These are phyloP conservation scores for Leccinum subgranulosum DNA, from an alignment of 768 basidiomycete genomes.

Conservation along the genomic window DNA sequence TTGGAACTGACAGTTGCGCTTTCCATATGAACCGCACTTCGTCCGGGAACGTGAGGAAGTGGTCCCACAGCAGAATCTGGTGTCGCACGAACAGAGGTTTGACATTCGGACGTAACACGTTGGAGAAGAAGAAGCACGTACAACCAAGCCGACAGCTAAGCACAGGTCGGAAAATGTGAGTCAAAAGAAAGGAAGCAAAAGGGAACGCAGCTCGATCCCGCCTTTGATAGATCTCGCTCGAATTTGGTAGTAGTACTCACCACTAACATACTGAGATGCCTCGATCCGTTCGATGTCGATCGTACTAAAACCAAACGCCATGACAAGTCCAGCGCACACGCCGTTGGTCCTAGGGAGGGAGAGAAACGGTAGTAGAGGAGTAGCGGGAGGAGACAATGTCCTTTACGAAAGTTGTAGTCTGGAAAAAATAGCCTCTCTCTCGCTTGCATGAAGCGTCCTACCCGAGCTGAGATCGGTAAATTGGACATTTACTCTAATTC, in stretches of 20 bases:
- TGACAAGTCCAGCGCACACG: conserved; percentile 1
- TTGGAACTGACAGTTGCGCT: conserved; percentile 26
- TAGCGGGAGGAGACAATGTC: too few species aligned
- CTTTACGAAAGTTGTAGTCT: too few species aligned
- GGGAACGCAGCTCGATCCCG: background rate
- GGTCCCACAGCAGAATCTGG: conserved; percentile 34
- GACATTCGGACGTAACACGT: background rate
- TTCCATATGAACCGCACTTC: conserved; percentile 34
- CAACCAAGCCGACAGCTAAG: conserved; percentile 26
- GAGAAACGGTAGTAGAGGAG: background rate
- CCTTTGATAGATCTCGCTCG: background rate
- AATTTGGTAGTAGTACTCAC: conserved; percentile 11
- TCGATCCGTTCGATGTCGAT: conserved; percentile 5
- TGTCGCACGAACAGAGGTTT: background rate
- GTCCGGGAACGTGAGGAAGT: conserved; percentile 32
- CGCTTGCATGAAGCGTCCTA: background rate
- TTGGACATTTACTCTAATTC: background rate
- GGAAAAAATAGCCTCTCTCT: background rate
- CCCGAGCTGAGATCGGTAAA: background rate
- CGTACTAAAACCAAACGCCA: background rate
- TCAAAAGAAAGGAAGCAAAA: background rate
- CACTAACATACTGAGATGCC: conserved; percentile 25
- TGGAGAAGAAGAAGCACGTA: conserved; percentile 4
- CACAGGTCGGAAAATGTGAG: background rate
- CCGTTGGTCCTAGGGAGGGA: background rate